Percentiles rank a stretch among this genome's conserved stretches.
phyloP scores from a whole-genome alignment of 495 filamentous ascomycete species.

The Neurospora sp. region DNA sequence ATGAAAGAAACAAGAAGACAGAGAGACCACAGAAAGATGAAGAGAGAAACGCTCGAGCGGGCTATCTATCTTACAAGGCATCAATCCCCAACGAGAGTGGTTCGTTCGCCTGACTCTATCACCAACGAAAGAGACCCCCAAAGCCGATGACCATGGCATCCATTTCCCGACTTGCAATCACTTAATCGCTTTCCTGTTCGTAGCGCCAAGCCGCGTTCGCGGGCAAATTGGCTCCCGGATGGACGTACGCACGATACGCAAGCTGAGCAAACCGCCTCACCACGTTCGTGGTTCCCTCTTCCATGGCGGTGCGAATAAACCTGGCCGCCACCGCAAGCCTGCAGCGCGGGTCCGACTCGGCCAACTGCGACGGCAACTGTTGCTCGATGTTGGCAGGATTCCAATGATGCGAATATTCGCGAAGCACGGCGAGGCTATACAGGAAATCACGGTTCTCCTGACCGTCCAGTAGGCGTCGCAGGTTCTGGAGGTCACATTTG shows the following conservation, averaged over 20 bases:
- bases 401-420: conserved; percentile 60
- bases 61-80: neutral
- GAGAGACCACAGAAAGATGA: neutral
- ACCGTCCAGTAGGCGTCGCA: conserved; percentile 61
- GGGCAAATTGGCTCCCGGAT: conserved; percentile 27
- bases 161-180: neutral
- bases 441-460: conserved; percentile 86
- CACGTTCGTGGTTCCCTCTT: conserved; percentile 67
- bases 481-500: conserved; percentile 37
- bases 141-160: neutral
- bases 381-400: conserved; percentile 51
- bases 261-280: conserved; percentile 69
- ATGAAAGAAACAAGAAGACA: neutral
- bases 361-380: conserved; percentile 49
- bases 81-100: neutral
- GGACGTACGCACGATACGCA: conserved; percentile 41
- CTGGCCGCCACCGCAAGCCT: conserved; percentile 72
- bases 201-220: conserved; percentile 5
- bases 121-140: neutral
- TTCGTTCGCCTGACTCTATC: neutral
- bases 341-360: conserved; percentile 59
- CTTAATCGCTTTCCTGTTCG: neutral
- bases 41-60: neutral
- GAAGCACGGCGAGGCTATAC: conserved; percentile 75
- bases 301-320: conserved; percentile 61